These are phyloP conservation scores for Phytophthora meadii DNA, from an alignment of 352 stramenopile species.

Conservation along the genomic window DNA sequence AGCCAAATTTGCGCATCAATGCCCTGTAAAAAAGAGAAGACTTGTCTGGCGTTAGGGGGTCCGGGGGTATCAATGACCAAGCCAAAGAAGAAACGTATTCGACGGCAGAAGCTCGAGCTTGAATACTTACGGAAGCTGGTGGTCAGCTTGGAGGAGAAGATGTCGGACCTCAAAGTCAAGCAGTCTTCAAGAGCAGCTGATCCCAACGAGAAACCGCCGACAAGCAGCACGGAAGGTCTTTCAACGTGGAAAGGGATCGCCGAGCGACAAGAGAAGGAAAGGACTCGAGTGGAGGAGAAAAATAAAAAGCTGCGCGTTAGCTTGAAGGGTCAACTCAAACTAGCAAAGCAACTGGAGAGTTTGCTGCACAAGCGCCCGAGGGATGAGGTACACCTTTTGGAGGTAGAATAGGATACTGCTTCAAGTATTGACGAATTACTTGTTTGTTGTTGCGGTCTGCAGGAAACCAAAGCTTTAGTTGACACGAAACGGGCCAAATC, in stretches of 20 bases:
- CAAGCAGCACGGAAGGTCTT: background rate
- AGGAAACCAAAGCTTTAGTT: conserved; percentile 12
- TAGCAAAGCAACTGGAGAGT: conserved; percentile 42
- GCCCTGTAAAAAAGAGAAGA: background rate
- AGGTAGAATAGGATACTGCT: no score
- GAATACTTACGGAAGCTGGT: conserved; percentile 42
- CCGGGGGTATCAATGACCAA: background rate
- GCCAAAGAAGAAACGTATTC: conserved; percentile 46
- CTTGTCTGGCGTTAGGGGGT: background rate
- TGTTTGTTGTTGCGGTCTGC: background rate
- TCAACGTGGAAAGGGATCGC: conserved; percentile 43
- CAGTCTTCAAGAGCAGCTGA: background rate
- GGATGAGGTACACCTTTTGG: conserved; percentile 5
- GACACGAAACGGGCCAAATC: conserved; percentile 30
- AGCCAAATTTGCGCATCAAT: background rate
- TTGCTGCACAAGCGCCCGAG: conserved; percentile 32
- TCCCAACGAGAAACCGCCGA: background rate
- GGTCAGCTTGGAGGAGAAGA: conserved; percentile 34
- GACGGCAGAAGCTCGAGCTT: conserved; percentile 43
- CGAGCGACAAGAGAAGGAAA: conserved; percentile 33
- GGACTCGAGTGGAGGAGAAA: conserved; percentile 34
- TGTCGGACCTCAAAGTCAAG: conserved; percentile 25
- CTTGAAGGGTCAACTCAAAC: conserved; percentile 44
- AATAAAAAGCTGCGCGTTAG: conserved; percentile 36
- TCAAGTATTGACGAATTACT: no score